A percentile compares a stretch with the other conserved stretches of the same genome.
Evolutionary conservation across 2,329 filamentous ascomycete species (phyloP).

Genomic region (Emericellopsis atlantica): DNA sequence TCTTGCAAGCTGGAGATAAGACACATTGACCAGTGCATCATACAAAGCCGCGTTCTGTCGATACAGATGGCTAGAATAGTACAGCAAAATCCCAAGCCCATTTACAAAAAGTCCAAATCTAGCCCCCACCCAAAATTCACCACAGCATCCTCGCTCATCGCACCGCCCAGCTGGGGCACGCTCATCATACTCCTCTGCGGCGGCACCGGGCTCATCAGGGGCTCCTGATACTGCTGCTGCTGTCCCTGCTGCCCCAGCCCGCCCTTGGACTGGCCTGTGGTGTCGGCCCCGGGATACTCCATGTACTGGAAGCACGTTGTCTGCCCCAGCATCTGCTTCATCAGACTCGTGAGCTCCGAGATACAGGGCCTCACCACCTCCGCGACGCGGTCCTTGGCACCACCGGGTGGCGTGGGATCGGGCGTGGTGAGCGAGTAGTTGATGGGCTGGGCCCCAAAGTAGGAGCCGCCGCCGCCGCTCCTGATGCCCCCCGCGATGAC

Average conservation of each 20-base stretch:
- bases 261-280: neutral
- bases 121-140: neutral
- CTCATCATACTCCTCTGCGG: neutral
- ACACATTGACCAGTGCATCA: too few relatives aligned
- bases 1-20: too few relatives aligned
- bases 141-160: neutral
- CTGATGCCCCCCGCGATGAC: neutral
- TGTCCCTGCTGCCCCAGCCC: neutral
- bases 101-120: neutral
- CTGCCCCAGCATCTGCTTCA: slow-evolving; percentile 1
- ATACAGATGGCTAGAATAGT: too few relatives aligned
- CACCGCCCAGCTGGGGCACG: neutral
- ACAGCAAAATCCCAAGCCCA: too few relatives aligned
- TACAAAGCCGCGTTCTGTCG: too few relatives aligned
- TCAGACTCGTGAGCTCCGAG: neutral
- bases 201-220: neutral
- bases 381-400: neutral
- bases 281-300: neutral
- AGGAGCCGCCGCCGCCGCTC: neutral
- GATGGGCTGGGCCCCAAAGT: neutral
- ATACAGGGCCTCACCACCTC: neutral
- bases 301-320: slow-evolving; percentile 1
- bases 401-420: neutral
- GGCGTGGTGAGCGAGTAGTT: neutral
- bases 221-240: neutral